Base-by-base conservation (phyloP, 2,329 filamentous ascomycete genomes). In the Laburnicola sp. region DNA sequence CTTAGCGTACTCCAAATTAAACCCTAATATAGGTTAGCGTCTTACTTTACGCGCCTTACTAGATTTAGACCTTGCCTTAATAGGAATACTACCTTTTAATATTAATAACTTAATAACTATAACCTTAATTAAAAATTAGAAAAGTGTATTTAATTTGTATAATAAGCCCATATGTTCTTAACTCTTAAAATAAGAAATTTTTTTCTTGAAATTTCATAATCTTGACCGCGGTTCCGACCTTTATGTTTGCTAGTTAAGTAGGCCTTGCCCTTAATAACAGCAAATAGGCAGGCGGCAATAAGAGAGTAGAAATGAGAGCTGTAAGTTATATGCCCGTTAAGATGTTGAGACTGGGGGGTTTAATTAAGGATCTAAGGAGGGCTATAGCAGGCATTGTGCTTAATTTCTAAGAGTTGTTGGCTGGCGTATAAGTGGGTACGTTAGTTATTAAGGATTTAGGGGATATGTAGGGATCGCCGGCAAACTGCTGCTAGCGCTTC, bases 361-460 rank as follows among this genome's bases (percentile, higher is more conserved):
- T 55, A 26, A 52, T 42, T 22, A n/a, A 41, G 30, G 49, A 49
- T 28, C 35, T 25, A 3, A 8, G n/a, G 48, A 22, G 34, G 40
- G 46, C 6, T 39, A 27, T 40, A 32, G 84, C n/a, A 45, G 40
- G 40, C 40, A 45, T 38, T 3, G 32, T 50, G 40, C 40, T 45
- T 23, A 23, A 45, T 25, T 50, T 25, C 21, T 3, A 22, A 23
- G 27, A 35, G 36, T 42, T 30, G 38, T 36, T 42, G n/a, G 37
- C 37, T 49, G 31, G 37, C 38, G 21, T 43, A 41, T 25, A 25
- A 41, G 26, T 32, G 16, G 10, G 28, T 49, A 31, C n/a, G 37
- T 48, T 42, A 21, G 37, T 42, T 28, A 35, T 48, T 5, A 16
- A 41, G 36, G 22, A 42, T 42, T 48, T 22, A n/a, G 46, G 37